Evolutionary conservation across 1,284 basidiomycete genomes (phyloP).

Genomic region (Retiboletus flavoniger): DNA sequence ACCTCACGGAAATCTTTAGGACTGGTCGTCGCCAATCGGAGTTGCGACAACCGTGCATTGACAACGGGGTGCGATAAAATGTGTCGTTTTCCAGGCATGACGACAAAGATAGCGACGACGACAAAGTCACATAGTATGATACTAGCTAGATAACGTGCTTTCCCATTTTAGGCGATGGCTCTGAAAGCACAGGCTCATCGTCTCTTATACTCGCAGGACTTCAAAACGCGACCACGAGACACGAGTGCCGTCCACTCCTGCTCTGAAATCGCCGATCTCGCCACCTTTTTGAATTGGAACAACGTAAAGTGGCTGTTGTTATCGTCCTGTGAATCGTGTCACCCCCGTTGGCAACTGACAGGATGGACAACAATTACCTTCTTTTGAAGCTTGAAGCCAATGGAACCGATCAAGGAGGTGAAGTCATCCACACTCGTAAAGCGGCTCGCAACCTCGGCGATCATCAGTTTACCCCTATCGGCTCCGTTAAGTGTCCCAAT

Average conservation of each 20-base stretch:
- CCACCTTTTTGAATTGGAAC: conserved; percentile 78
- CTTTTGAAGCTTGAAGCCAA: conserved; percentile 78
- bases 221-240: conserved; percentile 64
- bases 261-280: conserved; percentile 47
- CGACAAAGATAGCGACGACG: conserved; percentile 1
- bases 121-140: neutral
- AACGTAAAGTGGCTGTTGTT: conserved; percentile 87
- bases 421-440: conserved; percentile 80
- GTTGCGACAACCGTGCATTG: conserved; percentile 67
- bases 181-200: conserved; percentile 49
- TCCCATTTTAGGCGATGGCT: conserved; percentile 6
- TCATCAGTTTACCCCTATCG: conserved; percentile 79
- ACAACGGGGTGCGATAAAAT: conserved; percentile 72
- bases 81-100: conserved; percentile 42
- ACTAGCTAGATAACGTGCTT: neutral
- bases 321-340: conserved; percentile 55
- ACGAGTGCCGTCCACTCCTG: conserved; percentile 67
- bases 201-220: conserved; percentile 97
- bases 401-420: conserved; percentile 61
- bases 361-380: conserved; percentile 52
- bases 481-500: conserved; percentile 10
- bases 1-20: conserved; percentile 82
- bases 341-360: neutral
- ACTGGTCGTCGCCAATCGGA: conserved; percentile 61
- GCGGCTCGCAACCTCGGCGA: conserved; percentile 95